phyloP scores from a whole-genome alignment of 495 filamentous ascomycete genomes.

The Geopyxis carbonaria region DNA sequence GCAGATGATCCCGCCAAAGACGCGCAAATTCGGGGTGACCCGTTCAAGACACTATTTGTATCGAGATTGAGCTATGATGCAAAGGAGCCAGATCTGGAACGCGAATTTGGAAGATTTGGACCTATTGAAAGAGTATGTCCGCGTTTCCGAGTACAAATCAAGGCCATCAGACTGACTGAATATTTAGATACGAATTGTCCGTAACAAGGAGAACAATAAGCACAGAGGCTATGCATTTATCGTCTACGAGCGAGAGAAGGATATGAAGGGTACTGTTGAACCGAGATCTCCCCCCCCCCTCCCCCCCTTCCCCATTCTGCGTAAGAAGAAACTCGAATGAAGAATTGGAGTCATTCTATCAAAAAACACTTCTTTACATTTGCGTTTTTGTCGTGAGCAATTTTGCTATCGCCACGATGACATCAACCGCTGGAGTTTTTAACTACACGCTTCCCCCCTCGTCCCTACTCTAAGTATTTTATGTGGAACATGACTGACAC shows the following conservation, averaged over 20 bases:
- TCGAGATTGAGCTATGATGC: conserved; percentile 76
- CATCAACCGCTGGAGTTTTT: background rate
- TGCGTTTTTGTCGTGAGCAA: background rate
- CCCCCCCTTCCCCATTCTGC: conserved; percentile 26
- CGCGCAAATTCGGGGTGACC: conserved; percentile 72
- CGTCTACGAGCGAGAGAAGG: conserved; percentile 91
- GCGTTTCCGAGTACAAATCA: background rate
- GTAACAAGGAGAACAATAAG: conserved; percentile 59
- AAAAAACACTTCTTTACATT: conserved; percentile 4
- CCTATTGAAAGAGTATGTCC: conserved; percentile 76
- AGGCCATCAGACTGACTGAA: conserved; percentile 1
- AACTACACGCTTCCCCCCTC: conserved; percentile 6
- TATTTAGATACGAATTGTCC: conserved; percentile 70
- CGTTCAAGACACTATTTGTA: conserved; percentile 89
- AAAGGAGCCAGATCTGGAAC: conserved; percentile 75
- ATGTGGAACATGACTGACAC: conserved; percentile 26
- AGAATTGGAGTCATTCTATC: too few relatives aligned
- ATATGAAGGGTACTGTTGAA: conserved; percentile 86
- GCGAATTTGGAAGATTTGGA: conserved; percentile 86
- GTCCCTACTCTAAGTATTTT: conserved; percentile 1
- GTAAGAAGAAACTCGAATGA: too few relatives aligned
- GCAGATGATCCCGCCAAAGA: conserved; percentile 58
- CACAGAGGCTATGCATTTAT: conserved; percentile 92
- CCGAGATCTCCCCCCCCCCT: conserved; percentile 25
- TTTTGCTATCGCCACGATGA: background rate